Conservation (phyloP, 805 yeast genomes). For the Yarrowia divulgata region DNA sequence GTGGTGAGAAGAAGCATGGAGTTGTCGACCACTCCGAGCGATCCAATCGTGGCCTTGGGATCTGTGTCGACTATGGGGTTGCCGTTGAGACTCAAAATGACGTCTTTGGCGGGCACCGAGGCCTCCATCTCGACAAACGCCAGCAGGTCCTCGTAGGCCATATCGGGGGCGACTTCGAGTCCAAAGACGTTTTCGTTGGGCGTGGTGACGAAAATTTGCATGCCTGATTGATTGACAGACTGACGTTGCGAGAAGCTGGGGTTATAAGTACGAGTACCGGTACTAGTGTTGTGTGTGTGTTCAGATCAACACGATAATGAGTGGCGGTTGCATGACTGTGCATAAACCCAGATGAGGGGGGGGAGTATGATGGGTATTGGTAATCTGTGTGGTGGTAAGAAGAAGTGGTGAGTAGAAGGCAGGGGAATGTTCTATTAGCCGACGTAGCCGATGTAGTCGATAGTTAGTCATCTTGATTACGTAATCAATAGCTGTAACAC, state of each 20-base stretch:
- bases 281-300: background rate
- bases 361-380: background rate
- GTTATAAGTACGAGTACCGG: too few species aligned
- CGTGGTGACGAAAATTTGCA: constrained; percentile 34
- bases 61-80: constrained; percentile 10
- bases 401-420: too few species aligned
- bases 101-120: constrained; percentile 15
- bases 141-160: constrained; percentile 31
- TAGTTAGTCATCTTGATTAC: too few species aligned
- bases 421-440: background rate
- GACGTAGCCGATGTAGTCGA: too few species aligned
- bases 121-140: constrained; percentile 38
- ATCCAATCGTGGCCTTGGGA: constrained; percentile 20
- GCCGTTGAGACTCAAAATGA: constrained; percentile 25
- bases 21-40: constrained; percentile 13
- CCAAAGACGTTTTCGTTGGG: constrained; percentile 29
- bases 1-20: constrained; percentile 19
- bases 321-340: constrained; percentile 18
- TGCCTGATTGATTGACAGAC: background rate
- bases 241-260: background rate
- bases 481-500: too few species aligned
- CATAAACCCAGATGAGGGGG: background rate
- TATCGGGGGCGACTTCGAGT: constrained; percentile 23
- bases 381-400: background rate
- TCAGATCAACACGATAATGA: constrained; percentile 9